Evolutionary conservation across 2,329 filamentous ascomycete genomes (phyloP), one percentile per base, ranked within the genome.

Genomic region (Apiospora koreana): DNA sequence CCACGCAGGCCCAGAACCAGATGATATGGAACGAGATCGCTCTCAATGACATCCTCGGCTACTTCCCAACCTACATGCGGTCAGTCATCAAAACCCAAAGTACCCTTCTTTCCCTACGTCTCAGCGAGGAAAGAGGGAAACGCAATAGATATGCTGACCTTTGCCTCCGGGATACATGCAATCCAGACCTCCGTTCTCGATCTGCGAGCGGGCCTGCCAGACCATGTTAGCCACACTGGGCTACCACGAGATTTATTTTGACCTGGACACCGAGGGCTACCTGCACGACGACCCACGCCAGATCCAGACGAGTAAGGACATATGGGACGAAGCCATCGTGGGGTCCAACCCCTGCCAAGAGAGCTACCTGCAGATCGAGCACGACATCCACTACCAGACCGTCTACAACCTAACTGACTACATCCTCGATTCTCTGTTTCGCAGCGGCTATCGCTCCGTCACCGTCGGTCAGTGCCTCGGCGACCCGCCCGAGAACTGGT

Each of bases 401-500:
- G 84, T 85, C n/a, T 80, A 83, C 69, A 84, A 85, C 71, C 78
- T 87, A 50, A 85, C 83, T 14, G 80, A 82, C 28, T 84, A 84
- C 74, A 79, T 86, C 68, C 76, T 86, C 38, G 74, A 77, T 25
- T 80, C 80, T 31, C 79, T 88, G 16, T 79, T 81, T 67, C 73
- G 74, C 6, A 78, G 82, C 43, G 86, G 86, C 1, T 84, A 82
- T 71, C 74, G 75, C 62, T 82, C 83, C 69, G 87, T 88, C 45
- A 87, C 87, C 4, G 85, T 89, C 6, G 88, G 87, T 3, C 82
- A 88, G 73, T 89, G 87, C 74, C 80, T 89, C 18, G 82, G 84
- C 21, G 86, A 89, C 72, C 79, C 86, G 21, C 72, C 75, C 3
- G 80, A 79, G 66, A 83, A 85, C 74, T 89, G 87, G 88, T 89